A percentile compares a stretch with the other conserved stretches of the same genome.
These are phyloP conservation scores for Rhodomyrtus psidioides DNA, from an alignment of 441 rosid species.

Conservation along the genomic window DNA sequence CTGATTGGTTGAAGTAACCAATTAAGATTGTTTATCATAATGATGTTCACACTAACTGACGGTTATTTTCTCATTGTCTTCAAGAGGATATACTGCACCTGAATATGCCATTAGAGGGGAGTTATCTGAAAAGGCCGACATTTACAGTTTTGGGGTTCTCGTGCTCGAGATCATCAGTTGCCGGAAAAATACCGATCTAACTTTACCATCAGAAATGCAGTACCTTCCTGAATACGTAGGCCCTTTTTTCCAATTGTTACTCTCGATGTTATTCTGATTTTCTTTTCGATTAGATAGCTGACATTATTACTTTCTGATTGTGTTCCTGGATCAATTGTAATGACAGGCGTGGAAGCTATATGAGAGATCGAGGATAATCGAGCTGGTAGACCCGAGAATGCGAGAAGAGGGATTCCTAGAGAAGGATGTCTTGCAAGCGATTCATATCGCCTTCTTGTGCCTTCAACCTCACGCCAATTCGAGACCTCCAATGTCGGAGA, in stretches of 20 bases:
- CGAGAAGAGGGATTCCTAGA: constrained; percentile 22
- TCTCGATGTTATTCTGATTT: background rate
- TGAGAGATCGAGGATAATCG: constrained; percentile 23
- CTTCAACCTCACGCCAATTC: constrained; percentile 45
- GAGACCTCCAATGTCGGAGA: constrained; percentile 53
- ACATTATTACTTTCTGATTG: background rate
- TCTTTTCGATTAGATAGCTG: background rate
- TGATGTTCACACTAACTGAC: background rate
- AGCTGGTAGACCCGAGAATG: constrained; percentile 45
- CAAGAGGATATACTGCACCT: constrained; percentile 61
- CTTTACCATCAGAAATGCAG: constrained; percentile 48
- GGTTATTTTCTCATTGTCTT: background rate
- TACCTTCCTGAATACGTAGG: constrained; percentile 71
- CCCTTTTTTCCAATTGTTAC: background rate
- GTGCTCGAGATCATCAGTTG: constrained; percentile 54
- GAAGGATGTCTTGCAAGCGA: constrained; percentile 31
- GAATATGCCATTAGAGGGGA: constrained; percentile 64
- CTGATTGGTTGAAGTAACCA: background rate
- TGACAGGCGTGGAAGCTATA: constrained; percentile 55
- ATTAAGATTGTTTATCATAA: background rate
- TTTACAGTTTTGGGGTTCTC: constrained; percentile 64
- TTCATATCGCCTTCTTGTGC: constrained; percentile 44
- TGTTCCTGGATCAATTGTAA: background rate
- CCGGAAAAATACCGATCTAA: constrained; percentile 51
- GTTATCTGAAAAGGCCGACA: constrained; percentile 63